Evolutionary conservation across 495 filamentous ascomycete species (phyloP).

Genomic region (Tuber brumale): DNA sequence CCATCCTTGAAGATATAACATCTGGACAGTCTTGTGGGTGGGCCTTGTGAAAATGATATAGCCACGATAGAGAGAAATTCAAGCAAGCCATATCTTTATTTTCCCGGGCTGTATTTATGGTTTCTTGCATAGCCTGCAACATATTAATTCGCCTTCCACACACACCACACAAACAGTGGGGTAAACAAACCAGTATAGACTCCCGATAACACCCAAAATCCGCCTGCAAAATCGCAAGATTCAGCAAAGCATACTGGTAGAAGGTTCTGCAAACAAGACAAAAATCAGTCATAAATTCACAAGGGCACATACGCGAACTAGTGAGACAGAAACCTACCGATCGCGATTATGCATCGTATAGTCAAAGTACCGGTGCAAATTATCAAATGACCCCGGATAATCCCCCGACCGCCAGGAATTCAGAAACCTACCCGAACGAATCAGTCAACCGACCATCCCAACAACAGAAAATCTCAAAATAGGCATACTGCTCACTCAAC

Average conservation of each 20-base stretch:
- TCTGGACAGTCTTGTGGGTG: slow-evolving; percentile 53
- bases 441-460: slow-evolving; percentile 15
- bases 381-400: slow-evolving; percentile 81
- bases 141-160: not conserved
- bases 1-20: slow-evolving; percentile 49
- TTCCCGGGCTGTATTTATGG: slow-evolving; percentile 82
- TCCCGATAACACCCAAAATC: slow-evolving; percentile 91
- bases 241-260: slow-evolving; percentile 95
- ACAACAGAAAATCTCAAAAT: not conserved
- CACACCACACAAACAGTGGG: not conserved
- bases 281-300: not conserved
- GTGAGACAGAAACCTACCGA: slow-evolving; percentile 43
- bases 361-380: slow-evolving; percentile 91
- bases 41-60: slow-evolving; percentile 87
- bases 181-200: slow-evolving; percentile 55
- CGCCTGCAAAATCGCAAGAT: slow-evolving; percentile 84
- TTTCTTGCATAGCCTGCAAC: slow-evolving; percentile 70
- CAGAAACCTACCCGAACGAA: slow-evolving; percentile 55
- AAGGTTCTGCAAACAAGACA: slow-evolving; percentile 47
- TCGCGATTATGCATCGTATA: slow-evolving; percentile 88
- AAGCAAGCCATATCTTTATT: slow-evolving; percentile 86
- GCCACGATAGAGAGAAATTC: slow-evolving; percentile 93
- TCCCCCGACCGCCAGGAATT: slow-evolving; percentile 89
- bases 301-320: not conserved
- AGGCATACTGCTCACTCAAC: slow-evolving; percentile 51